Conservation (phyloP, 352 stramenopile genomes). For the Saprolegnia parasitica region DNA sequence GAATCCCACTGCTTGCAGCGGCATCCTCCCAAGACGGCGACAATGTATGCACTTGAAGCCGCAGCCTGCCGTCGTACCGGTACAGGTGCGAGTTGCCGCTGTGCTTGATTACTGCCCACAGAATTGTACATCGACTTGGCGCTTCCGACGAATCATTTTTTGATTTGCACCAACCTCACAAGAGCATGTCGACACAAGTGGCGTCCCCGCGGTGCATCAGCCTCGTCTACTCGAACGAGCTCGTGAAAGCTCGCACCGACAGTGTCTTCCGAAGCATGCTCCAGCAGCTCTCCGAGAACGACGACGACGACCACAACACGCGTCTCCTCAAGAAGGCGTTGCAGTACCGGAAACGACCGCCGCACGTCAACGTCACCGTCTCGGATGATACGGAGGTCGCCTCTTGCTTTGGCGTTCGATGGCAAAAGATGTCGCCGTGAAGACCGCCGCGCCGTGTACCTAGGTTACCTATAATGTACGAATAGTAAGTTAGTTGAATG, state of each 20-base stretch:
- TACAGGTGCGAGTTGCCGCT: no score
- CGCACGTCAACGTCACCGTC: not conserved
- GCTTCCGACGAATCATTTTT: no score
- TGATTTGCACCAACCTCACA: not conserved
- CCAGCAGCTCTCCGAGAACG: not conserved
- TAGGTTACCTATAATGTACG: no score
- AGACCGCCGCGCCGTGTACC: not conserved
- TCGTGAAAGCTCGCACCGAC: conserved; percentile 7
- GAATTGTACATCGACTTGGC: no score
- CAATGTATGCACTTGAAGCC: no score
- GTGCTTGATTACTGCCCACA: no score
- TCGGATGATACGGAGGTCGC: not conserved
- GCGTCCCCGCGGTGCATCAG: not conserved
- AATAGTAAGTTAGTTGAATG: no score
- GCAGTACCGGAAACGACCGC: not conserved
- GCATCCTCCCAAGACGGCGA: no score
- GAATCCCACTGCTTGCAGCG: no score
- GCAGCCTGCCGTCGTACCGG: no score
- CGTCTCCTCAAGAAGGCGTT: conserved; percentile 1
- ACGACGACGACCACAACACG: conserved; percentile 8
- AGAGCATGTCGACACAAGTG: not conserved
- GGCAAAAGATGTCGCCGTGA: not conserved
- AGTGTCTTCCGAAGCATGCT: conserved; percentile 9
- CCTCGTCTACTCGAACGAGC: conserved; percentile 2
- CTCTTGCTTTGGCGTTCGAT: conserved; percentile 9